Conservation (phyloP, 805 yeast genomes). For the Candida rishiriensis region DNA sequence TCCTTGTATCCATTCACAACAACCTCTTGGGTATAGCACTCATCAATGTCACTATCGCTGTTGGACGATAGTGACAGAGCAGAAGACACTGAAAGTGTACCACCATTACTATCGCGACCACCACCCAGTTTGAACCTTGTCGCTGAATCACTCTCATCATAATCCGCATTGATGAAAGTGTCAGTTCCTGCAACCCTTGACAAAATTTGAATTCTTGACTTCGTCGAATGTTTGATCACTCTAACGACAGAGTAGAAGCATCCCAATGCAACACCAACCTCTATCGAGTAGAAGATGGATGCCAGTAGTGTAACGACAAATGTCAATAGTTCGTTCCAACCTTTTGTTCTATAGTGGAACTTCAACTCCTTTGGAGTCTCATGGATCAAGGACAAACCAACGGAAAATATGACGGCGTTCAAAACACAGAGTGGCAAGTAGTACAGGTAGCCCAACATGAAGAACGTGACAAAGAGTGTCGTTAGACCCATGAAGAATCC, state of each 20-base stretch:
- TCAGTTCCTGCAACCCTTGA: slow-evolving; percentile 62
- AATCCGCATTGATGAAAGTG: slow-evolving; percentile 70
- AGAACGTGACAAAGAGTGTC: slow-evolving; percentile 61
- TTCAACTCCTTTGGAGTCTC: slow-evolving; percentile 77
- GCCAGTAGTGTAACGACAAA: slow-evolving; percentile 59
- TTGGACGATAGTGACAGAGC: too few relatives aligned
- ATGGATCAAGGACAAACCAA: slow-evolving; percentile 71
- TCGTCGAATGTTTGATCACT: slow-evolving; percentile 74
- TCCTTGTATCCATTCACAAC: slow-evolving; percentile 25
- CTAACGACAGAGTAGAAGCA: slow-evolving; percentile 73
- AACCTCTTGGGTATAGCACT: slow-evolving; percentile 10
- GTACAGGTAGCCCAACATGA: slow-evolving; percentile 57
- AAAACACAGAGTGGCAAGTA: slow-evolving; percentile 76
- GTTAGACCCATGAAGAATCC: slow-evolving; percentile 78
- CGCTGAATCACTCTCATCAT: slow-evolving; percentile 21
- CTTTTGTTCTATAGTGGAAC: slow-evolving; percentile 70
- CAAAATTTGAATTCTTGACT: slow-evolving; percentile 79
- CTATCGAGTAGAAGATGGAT: slow-evolving; percentile 73
- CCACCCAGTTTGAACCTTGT: too few relatives aligned
- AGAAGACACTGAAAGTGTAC: too few relatives aligned
- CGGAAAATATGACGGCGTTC: slow-evolving; percentile 73
- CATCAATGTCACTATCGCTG: too few relatives aligned
- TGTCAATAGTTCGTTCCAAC: slow-evolving; percentile 72
- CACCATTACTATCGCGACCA: too few relatives aligned
- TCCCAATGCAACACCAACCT: slow-evolving; percentile 88